Evolutionary conservation across 2,329 filamentous ascomycete species (phyloP).

Genomic region (Aureobasidium lini): DNA sequence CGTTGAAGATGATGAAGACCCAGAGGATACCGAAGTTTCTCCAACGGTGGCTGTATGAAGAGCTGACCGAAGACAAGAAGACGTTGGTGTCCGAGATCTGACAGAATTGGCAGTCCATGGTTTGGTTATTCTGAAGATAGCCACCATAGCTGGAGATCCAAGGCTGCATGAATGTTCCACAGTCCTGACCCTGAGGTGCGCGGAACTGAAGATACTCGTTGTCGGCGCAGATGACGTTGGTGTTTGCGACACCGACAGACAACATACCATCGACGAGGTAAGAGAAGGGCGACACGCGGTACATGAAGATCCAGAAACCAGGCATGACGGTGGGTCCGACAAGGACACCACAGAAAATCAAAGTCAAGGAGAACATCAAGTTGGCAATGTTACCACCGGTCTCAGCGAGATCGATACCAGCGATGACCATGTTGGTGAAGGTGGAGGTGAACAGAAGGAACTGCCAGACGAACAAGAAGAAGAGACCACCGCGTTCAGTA

Average conservation of each 20-base stretch:
- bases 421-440: constrained; percentile 71
- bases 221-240: constrained; percentile 54
- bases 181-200: constrained; percentile 45
- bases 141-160: constrained; percentile 29
- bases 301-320: constrained; percentile 77
- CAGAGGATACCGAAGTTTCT: constrained; percentile 50
- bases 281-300: constrained; percentile 72
- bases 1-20: constrained; percentile 47
- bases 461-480: constrained; percentile 67
- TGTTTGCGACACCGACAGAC: constrained; percentile 61
- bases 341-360: constrained; percentile 67
- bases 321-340: constrained; percentile 56
- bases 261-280: constrained; percentile 72
- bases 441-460: constrained; percentile 78
- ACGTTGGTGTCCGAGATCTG: constrained; percentile 35
- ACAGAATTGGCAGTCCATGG: constrained; percentile 34
- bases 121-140: constrained; percentile 31
- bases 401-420: constrained; percentile 67
- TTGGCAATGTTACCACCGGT: constrained; percentile 70
- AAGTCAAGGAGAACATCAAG: constrained; percentile 59
- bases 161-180: constrained; percentile 31
- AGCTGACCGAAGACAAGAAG: constrained; percentile 35
- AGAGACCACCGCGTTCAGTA: constrained; percentile 63
- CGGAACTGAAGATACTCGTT: constrained; percentile 65
- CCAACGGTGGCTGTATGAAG: constrained; percentile 41